phyloP scores from a whole-genome alignment of 176 grass and related monocot species.

The Rhynchospora breviuscula region DNA sequence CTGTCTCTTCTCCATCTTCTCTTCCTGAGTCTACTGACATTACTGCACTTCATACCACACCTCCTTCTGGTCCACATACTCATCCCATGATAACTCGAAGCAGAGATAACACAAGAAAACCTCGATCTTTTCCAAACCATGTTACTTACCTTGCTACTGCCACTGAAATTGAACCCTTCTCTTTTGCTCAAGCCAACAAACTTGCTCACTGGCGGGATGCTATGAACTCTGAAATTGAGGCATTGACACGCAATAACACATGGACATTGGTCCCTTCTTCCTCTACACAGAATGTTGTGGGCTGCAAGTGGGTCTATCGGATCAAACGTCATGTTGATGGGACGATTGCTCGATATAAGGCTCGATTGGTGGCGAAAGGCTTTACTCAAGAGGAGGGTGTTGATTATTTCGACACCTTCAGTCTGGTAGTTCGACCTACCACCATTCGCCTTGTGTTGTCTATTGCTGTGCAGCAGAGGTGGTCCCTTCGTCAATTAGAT shows the following conservation, averaged over 20 bases:
- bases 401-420: slow-evolving; percentile 6
- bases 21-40: too few relatives aligned
- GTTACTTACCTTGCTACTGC: not conserved
- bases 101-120: not conserved
- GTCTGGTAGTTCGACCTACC: not conserved
- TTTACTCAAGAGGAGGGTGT: not conserved
- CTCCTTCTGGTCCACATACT: not conserved
- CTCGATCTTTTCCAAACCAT: not conserved
- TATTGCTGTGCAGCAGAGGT: not conserved
- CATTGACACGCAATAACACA: too few relatives aligned
- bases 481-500: not conserved
- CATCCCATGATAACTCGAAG: not conserved
- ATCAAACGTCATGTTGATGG: too few relatives aligned
- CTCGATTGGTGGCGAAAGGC: too few relatives aligned
- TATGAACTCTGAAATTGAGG: not conserved
- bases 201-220: not conserved
- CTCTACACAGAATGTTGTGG: too few relatives aligned
- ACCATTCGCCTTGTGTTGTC: not conserved
- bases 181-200: not conserved
- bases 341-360: too few relatives aligned
- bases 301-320: too few relatives aligned
- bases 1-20: too few relatives aligned
- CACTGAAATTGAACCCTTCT: fast-evolving
- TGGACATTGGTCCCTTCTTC: too few relatives aligned
- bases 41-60: too few relatives aligned